phyloP scores from a whole-genome alignment of 2,329 filamentous ascomycete genomes.

The Aspergillus udagawae region DNA sequence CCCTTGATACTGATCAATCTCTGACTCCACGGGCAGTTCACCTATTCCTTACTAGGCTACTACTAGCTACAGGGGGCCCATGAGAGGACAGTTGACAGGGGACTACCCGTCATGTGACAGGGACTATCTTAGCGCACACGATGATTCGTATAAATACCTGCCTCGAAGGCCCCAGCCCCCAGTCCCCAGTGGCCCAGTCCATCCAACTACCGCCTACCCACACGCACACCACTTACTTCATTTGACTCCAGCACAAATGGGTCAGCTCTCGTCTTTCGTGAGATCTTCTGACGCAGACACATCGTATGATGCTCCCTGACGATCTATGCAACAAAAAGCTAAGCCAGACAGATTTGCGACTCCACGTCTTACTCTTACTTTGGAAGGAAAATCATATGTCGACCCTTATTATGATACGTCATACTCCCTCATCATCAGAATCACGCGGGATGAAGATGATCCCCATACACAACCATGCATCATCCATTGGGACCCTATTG shows the following conservation, averaged over 20 bases:
- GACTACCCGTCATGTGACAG: neutral
- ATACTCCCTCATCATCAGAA: neutral
- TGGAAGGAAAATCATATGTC: neutral
- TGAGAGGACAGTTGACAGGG: neutral
- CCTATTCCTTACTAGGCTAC: too few relatives aligned
- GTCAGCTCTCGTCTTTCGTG: neutral
- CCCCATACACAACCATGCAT: slow-evolving; percentile 2
- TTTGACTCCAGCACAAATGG: neutral
- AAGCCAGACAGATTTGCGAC: neutral
- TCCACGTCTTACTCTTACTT: neutral
- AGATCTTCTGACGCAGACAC: neutral
- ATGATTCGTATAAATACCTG: neutral
- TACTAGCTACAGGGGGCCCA: too few relatives aligned
- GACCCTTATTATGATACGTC: neutral
- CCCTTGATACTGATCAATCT: too few relatives aligned
- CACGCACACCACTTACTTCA: neutral
- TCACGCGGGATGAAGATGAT: slow-evolving; percentile 3
- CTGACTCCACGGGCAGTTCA: too few relatives aligned
- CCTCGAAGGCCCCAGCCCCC: neutral
- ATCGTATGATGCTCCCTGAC: neutral
- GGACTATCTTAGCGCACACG: neutral
- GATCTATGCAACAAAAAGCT: neutral
- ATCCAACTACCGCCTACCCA: neutral
- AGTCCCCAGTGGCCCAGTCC: too few relatives aligned
- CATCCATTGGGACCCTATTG: slow-evolving; percentile 2